Evolutionary conservation across 169 alveolate genomes (phyloP).

Genomic region (Cardiosporidium cionae): DNA sequence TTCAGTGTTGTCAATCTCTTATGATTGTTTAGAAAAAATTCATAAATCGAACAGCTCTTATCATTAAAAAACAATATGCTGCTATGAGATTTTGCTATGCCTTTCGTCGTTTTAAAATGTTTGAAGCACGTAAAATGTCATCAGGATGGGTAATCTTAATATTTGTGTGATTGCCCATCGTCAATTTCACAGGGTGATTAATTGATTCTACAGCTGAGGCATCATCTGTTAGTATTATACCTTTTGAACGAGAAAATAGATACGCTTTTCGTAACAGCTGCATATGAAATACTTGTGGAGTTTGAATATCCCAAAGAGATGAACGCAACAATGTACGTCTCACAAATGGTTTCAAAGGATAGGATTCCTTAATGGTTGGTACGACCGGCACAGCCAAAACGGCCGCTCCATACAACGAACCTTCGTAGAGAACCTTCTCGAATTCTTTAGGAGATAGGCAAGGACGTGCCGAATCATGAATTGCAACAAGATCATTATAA

Average conservation of each 20-base stretch:
- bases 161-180: neutral
- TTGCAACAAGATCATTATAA: neutral
- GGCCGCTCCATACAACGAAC: constrained; percentile 1
- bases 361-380: neutral
- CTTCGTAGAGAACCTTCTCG: neutral
- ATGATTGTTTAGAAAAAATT: too few species aligned
- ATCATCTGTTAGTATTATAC: neutral
- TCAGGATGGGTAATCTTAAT: neutral
- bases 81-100: too few species aligned
- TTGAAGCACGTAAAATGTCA: neutral
- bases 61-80: too few species aligned
- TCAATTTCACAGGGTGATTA: neutral
- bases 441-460: neutral
- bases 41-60: too few species aligned
- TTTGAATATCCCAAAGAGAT: constrained; percentile 3
- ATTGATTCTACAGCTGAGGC: neutral
- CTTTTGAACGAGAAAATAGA: neutral
- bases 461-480: constrained; percentile 5
- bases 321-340: neutral
- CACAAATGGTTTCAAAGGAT: neutral
- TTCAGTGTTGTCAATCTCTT: too few species aligned
- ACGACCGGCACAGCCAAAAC: constrained; percentile 3
- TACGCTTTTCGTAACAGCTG: neutral
- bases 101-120: too few species aligned
- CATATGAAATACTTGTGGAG: constrained; percentile 1